phyloP scores from a whole-genome alignment of 768 basidiomycete genomes.

The Chalciporus sphaerocephalus region DNA sequence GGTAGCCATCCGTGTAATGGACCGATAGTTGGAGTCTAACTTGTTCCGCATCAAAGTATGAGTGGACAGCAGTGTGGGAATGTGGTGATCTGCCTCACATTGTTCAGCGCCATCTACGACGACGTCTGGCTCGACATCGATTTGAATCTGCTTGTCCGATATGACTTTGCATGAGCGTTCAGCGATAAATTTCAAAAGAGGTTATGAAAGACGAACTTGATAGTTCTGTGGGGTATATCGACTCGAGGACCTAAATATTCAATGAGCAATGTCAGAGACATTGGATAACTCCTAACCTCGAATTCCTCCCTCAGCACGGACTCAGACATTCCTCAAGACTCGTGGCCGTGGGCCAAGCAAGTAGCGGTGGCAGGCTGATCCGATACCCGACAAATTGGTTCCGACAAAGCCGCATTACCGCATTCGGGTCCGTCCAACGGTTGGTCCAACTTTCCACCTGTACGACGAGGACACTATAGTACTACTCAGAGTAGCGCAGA shows the following conservation, averaged over 20 bases:
- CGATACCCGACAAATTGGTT: slow-evolving; percentile 24
- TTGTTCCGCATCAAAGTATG: slow-evolving; percentile 35
- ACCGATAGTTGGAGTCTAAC: slow-evolving; percentile 73
- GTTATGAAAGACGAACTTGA: slow-evolving; percentile 63
- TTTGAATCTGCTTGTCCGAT: slow-evolving; percentile 75
- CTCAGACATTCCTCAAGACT: slow-evolving; percentile 57
- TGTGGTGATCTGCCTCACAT: slow-evolving; percentile 37
- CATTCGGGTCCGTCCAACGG: slow-evolving; percentile 16
- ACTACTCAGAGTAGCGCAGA: too few relatives aligned
- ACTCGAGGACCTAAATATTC: slow-evolving; percentile 75
- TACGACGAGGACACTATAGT: too few relatives aligned
- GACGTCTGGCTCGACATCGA: slow-evolving; percentile 87
- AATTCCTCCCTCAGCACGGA: slow-evolving; percentile 77
- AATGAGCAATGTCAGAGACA: slow-evolving; percentile 9
- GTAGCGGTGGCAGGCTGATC: slow-evolving; percentile 10
- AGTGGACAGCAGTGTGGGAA: slow-evolving; percentile 6
- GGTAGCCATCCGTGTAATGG: slow-evolving; percentile 78
- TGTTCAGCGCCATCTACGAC: slow-evolving; percentile 55
- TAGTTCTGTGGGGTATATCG: slow-evolving; percentile 93
- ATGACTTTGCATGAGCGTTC: slow-evolving; percentile 64
- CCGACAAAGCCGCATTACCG: slow-evolving; percentile 14
- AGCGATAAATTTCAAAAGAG: slow-evolving; percentile 36
- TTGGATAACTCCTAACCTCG: slow-evolving; percentile 53
- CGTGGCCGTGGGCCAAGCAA: too few relatives aligned
- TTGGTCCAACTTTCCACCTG: background rate